Evolutionary conservation across 2,329 filamentous ascomycete species (phyloP).

Genomic region (Pseudocercospora eumusae): DNA sequence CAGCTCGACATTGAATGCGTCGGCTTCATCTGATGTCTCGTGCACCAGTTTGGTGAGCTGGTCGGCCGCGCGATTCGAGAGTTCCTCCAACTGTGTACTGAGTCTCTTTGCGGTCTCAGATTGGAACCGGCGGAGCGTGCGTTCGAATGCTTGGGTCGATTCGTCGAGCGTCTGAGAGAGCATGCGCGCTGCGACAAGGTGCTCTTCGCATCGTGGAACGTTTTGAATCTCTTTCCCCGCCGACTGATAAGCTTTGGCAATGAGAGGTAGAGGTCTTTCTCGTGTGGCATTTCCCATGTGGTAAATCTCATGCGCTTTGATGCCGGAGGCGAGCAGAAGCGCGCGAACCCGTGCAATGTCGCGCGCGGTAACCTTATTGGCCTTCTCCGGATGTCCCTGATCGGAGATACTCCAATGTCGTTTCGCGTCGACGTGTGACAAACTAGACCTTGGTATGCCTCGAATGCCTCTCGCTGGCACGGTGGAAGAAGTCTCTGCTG

Average conservation of each 20-base stretch:
- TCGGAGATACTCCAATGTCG: conserved; percentile 63
- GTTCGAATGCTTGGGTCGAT: conserved; percentile 45
- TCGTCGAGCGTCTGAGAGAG: conserved; percentile 53
- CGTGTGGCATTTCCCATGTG: conserved; percentile 60
- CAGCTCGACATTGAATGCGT: conserved; percentile 74
- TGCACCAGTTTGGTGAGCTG: conserved; percentile 63
- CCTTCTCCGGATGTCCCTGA: conserved; percentile 41
- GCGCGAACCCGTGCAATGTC: conserved; percentile 79
- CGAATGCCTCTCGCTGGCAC: conserved; percentile 12
- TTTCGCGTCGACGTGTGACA: conserved; percentile 29
- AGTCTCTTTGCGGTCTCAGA: conserved; percentile 49
- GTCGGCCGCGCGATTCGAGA: conserved; percentile 51
- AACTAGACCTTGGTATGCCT: conserved; percentile 10
- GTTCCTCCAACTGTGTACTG: conserved; percentile 45
- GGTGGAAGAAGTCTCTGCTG: conserved; percentile 11
- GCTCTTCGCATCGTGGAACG: conserved; percentile 53
- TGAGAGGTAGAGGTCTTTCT: conserved; percentile 38
- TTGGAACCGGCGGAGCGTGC: conserved; percentile 55
- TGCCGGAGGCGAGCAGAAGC: conserved; percentile 78
- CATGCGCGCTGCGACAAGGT: conserved; percentile 55
- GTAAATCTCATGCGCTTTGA: conserved; percentile 81
- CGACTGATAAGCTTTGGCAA: conserved; percentile 40
- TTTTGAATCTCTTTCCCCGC: conserved; percentile 50
- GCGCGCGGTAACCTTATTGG: conserved; percentile 57
- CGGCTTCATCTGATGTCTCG: conserved; percentile 72